Conservation (phyloP, 2,329 filamentous ascomycete species). For the Arthroderma uncinatum region DNA sequence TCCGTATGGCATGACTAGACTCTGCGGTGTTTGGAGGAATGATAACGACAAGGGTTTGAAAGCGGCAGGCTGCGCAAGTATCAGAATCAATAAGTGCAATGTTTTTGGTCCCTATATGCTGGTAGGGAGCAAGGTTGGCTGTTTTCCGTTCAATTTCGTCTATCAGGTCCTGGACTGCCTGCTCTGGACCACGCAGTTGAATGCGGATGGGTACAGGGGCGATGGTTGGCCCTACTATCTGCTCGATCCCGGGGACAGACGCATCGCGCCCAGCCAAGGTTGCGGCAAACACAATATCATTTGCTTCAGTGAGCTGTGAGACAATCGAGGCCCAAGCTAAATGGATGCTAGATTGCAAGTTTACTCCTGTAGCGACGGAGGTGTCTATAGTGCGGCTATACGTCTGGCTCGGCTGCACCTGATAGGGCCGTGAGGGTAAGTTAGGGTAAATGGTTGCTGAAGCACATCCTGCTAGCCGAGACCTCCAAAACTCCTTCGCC, state of each 20-base stretch:
- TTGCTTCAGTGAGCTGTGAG: constrained; percentile 20
- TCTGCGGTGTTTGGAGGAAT: no score
- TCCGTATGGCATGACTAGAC: no score
- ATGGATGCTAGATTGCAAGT: constrained; percentile 20
- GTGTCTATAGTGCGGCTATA: constrained; percentile 3
- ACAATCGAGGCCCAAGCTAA: neutral
- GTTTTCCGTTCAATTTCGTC: constrained; percentile 43
- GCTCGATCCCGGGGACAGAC: constrained; percentile 27
- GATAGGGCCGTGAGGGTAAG: neutral
- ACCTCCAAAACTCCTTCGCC: constrained; percentile 13
- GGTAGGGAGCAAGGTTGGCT: constrained; percentile 45
- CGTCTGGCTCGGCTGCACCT: constrained; percentile 5
- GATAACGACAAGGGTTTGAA: no score
- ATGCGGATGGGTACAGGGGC: constrained; percentile 28
- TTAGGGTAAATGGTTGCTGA: constrained; percentile 12
- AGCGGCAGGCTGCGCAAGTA: no score
- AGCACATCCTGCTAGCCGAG: constrained; percentile 11
- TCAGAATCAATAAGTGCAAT: no score
- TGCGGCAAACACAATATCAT: constrained; percentile 34
- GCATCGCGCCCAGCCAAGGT: constrained; percentile 32
- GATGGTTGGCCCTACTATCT: constrained; percentile 33
- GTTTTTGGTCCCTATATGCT: constrained; percentile 39
- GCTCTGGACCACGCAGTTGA: constrained; percentile 15
- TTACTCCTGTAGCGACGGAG: constrained; percentile 13
- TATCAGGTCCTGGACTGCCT: constrained; percentile 38